These are phyloP conservation scores for Cyclotella choctawhatcheeana DNA, from an alignment of 108 stramenopile genomes.

Conservation along the genomic window DNA sequence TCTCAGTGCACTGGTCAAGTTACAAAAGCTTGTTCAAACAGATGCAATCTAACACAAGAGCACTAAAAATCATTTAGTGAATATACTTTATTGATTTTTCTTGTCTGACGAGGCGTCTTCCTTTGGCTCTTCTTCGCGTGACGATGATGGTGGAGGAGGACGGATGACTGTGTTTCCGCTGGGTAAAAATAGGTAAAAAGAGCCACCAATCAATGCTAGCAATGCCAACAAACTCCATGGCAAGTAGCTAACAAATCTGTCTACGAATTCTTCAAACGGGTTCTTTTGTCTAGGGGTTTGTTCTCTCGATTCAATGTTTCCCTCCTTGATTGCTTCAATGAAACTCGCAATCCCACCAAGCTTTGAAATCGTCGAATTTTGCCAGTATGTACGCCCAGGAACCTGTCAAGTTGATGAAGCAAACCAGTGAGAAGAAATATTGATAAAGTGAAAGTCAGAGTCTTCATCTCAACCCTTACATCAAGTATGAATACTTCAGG, in stretches of 20 bases:
- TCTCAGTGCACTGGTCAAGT: conserved; percentile 24
- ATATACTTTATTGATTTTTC: not conserved
- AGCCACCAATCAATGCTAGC: conserved; percentile 30
- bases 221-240: conserved; percentile 50
- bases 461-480: not conserved
- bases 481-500: conserved; percentile 81
- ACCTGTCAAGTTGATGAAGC: conserved; percentile 6
- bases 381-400: conserved; percentile 68
- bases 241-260: conserved; percentile 46
- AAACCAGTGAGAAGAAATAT: not conserved
- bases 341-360: conserved; percentile 39
- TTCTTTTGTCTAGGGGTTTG: conserved; percentile 28
- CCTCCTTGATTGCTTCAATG: conserved; percentile 36
- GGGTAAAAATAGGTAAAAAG: conserved; percentile 35
- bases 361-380: conserved; percentile 52
- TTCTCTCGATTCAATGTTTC: conserved; percentile 35
- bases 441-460: not conserved
- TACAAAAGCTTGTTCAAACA: conserved; percentile 4
- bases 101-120: not conserved
- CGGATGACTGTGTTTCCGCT: not conserved
- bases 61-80: not conserved
- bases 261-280: conserved; percentile 35
- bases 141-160: conserved; percentile 15
- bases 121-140: not conserved
- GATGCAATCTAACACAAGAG: not conserved